These are phyloP conservation scores for Fusarium bactridioides DNA, from an alignment of 2,329 filamentous ascomycete species.

Conservation along the genomic window DNA sequence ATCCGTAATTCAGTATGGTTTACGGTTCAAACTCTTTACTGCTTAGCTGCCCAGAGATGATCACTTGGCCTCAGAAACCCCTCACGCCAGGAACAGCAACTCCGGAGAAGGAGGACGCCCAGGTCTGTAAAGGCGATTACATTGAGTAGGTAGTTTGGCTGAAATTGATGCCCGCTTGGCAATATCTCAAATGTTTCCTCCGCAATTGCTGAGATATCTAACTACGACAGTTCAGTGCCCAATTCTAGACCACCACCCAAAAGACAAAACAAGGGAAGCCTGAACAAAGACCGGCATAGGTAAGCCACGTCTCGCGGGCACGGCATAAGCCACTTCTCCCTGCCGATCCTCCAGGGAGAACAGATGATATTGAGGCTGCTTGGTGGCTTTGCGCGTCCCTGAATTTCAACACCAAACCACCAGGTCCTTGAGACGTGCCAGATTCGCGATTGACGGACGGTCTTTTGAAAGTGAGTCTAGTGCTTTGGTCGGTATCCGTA, in stretches of 20 bases:
- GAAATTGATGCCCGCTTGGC: conserved; percentile 1
- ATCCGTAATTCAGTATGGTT: conserved; percentile 6
- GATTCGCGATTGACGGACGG: conserved; percentile 7
- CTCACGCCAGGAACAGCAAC: conserved; percentile 31
- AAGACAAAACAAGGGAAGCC: conserved; percentile 19
- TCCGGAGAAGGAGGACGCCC: neutral
- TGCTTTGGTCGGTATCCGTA: conserved; percentile 14
- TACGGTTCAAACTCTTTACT: conserved; percentile 28
- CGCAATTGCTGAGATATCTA: neutral
- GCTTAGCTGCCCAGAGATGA: conserved; percentile 5
- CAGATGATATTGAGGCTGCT: conserved; percentile 9
- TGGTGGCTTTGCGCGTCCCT: conserved; percentile 6
- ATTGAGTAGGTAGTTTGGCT: neutral
- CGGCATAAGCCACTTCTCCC: conserved; percentile 28
- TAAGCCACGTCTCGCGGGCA: conserved; percentile 37
- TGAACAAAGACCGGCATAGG: conserved; percentile 16
- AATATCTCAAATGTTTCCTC: conserved; percentile 5
- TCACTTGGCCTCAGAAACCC: conserved; percentile 15
- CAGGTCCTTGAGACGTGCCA: conserved; percentile 27
- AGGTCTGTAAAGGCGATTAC: neutral
- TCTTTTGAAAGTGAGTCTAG: neutral
- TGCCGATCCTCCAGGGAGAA: conserved; percentile 25
- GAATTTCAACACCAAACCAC: conserved; percentile 10
- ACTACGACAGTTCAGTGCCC: conserved; percentile 17
- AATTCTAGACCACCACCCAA: conserved; percentile 25